Evolutionary conservation across 257 asterid genomes (phyloP).

Genomic region (Mitragyna speciosa): DNA sequence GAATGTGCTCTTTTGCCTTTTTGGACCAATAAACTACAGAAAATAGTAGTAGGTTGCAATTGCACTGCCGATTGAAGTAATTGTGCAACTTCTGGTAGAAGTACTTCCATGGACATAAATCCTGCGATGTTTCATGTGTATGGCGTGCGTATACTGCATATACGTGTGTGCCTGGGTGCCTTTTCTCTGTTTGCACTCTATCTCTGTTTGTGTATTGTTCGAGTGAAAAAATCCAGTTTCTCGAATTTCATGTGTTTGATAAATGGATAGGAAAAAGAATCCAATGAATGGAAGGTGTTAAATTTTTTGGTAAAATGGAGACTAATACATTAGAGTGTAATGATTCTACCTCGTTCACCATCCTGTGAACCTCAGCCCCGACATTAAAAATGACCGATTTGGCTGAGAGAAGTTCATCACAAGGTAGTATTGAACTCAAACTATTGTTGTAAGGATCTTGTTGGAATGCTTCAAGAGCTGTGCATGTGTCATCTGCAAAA

Average conservation of each 20-base stretch:
- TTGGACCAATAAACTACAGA: neutral
- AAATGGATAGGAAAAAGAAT: neutral
- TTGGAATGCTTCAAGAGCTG: slow-evolving; percentile 67
- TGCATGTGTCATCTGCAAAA: slow-evolving; percentile 72
- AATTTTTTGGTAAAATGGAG: neutral
- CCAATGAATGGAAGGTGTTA: neutral
- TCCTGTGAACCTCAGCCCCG: slow-evolving; percentile 52
- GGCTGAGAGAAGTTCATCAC: slow-evolving; percentile 67
- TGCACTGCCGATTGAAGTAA: neutral
- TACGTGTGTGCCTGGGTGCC: neutral
- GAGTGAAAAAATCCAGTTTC: neutral
- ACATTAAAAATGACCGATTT: slow-evolving; percentile 44
- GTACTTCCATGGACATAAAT: neutral
- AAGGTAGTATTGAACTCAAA: slow-evolving; percentile 80
- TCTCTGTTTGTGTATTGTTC: neutral
- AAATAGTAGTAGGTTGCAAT: neutral
- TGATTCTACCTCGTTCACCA: slow-evolving; percentile 51
- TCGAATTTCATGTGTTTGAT: too few species aligned
- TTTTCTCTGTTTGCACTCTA: too few species aligned
- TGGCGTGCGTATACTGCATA: neutral
- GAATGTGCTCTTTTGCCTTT: neutral
- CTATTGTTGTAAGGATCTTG: slow-evolving; percentile 76
- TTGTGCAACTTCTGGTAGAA: neutral
- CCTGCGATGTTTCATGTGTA: neutral
- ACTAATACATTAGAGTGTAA: neutral